Evolutionary conservation across 2,329 filamentous ascomycete species (phyloP).

Genomic region (Cordyceps militaris): DNA sequence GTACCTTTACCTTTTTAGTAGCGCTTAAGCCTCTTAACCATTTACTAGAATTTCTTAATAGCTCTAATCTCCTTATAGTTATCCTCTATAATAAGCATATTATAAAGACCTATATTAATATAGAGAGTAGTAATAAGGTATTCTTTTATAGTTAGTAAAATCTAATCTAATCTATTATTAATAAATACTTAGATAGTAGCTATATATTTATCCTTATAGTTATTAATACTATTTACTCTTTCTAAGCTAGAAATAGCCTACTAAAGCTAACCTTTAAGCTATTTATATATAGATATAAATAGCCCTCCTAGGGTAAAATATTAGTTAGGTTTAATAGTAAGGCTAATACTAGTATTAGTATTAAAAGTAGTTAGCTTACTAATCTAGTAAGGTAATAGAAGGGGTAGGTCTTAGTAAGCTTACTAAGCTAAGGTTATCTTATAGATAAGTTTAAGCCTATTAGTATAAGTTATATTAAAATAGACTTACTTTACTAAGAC

Average conservation of each 20-base stretch:
- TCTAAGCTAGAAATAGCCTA: slow-evolving; percentile 12
- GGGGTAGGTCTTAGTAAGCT: slow-evolving; percentile 17
- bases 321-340: slow-evolving; percentile 16
- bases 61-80: slow-evolving; percentile 12
- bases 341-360: slow-evolving; percentile 11
- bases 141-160: slow-evolving; percentile 14
- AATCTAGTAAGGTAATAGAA: slow-evolving; percentile 15
- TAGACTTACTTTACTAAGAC: slow-evolving; percentile 13
- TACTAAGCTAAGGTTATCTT: slow-evolving; percentile 18
- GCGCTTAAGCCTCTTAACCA: slow-evolving; percentile 16
- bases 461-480: slow-evolving; percentile 14
- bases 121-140: background rate
- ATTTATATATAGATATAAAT: slow-evolving; percentile 16
- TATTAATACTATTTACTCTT: slow-evolving; percentile 14
- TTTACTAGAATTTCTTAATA: slow-evolving; percentile 12
- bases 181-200: slow-evolving; percentile 14
- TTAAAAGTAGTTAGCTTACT: slow-evolving; percentile 16
- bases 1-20: slow-evolving; percentile 15
- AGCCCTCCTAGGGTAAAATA: slow-evolving; percentile 17
- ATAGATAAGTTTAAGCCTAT: slow-evolving; percentile 15
- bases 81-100: slow-evolving; percentile 14
- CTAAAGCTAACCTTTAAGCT: slow-evolving; percentile 14
- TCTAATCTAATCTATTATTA: slow-evolving; percentile 10
- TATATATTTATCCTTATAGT: slow-evolving; percentile 14
- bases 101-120: slow-evolving; percentile 14